Evolutionary conservation across 345 rosid species (phyloP), one percentile per base, ranked within the genome.

Genomic region (Salix viminalis): DNA sequence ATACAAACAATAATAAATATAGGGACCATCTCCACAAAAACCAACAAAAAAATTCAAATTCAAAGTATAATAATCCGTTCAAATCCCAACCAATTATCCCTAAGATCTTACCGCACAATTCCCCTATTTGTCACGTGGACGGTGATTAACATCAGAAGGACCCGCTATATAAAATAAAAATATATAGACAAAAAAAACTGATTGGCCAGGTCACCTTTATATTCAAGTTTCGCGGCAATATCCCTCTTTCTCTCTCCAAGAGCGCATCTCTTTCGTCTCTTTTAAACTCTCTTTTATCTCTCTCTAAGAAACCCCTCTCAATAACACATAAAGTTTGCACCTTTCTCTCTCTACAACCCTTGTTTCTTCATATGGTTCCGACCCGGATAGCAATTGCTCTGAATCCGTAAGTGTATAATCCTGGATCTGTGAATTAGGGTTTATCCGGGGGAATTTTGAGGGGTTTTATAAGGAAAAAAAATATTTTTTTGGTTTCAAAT

Each of bases 141-240:
- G 77, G 81, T 68, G 54, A 46, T 44, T 36, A 36, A 42, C 19
- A 44, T 34, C 6, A 32, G 24, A 42, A 5, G 14, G 50, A 13
- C 21, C 1, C 12, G 13, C 24, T 39, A 24, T 61, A 6, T 14
- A 34, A 62, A 68, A 67, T 66, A 10, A 19, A n/a, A 23, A 54
- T 69, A 28, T 9, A 54, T 62, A 73, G 46, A 23, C 21, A 34
- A 56, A 64, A 74, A 48, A 69, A 48, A 21, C 46, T 62, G 50
- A 86, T 84, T 87, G 88, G 90, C 10, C 67, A 52, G 58, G 36
- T 44, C 21, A 76, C 82, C 86, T 71, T 83, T 85, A 65, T 87
- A 85, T 91, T 91, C 92, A 91, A 92, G 97, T 92, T 92, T 92
- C 94, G 93, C 94, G 97, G 97, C 91, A 92, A 90, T 82, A 71